Conservation (phyloP, 257 asterid species). For the Capsicum baccatum region DNA sequence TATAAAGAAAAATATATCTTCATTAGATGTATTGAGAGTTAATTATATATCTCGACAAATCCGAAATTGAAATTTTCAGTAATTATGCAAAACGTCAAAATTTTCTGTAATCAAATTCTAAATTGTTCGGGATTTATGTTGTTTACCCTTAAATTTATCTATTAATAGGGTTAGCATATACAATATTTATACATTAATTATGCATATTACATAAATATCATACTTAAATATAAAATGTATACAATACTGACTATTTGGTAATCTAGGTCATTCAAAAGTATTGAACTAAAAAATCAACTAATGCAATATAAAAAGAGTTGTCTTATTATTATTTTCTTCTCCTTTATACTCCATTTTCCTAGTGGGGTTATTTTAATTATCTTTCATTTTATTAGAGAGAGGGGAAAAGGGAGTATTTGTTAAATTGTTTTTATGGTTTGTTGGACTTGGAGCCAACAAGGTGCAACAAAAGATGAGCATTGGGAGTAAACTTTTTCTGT, state of each 20-base stretch:
- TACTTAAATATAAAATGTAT: not conserved
- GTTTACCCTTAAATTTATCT: not conserved
- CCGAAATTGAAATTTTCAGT: too few species aligned
- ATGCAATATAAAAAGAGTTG: not conserved
- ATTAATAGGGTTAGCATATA: not conserved
- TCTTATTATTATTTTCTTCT: not conserved
- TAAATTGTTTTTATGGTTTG: not conserved
- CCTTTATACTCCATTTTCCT: not conserved
- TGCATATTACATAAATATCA: too few species aligned
- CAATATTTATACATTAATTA: not conserved
- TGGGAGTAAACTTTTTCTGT: slow-evolving; percentile 31
- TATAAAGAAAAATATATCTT: too few species aligned
- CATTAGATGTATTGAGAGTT: too few species aligned
- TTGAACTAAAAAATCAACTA: not conserved
- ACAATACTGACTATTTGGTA: not conserved
- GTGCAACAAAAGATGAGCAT: slow-evolving; percentile 22
- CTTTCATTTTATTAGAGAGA: not conserved
- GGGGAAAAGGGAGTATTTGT: not conserved
- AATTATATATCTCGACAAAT: too few species aligned
- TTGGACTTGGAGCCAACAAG: slow-evolving; percentile 11
- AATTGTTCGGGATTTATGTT: too few species aligned
- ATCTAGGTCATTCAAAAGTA: not conserved
- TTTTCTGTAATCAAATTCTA: too few species aligned
- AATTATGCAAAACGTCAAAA: too few species aligned
- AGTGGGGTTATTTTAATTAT: not conserved